Base-by-base conservation (phyloP, 805 yeast genomes). In the Metschnikowia reukaufii region DNA sequence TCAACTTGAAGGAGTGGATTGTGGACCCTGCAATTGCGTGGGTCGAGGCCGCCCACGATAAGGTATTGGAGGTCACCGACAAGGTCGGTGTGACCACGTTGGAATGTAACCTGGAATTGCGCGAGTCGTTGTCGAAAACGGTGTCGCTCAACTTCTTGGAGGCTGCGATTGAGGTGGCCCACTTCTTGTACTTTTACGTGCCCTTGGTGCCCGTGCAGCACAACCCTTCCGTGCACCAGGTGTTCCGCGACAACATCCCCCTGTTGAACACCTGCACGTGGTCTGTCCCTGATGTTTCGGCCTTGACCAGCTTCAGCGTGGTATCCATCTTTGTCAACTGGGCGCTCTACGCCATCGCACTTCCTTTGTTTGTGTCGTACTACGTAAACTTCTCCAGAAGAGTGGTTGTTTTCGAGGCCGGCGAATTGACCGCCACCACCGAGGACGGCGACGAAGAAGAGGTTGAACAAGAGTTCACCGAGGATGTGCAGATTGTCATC, bases 331-430 rank as follows among this genome's bases (percentile, higher is more conserved):
- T 73, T 7, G 42, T 15, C 43, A 50, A 54, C 50, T 79, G 83
- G 83, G 41, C 55, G n/a, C 31, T 70, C 4, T 57, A 65, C 39
- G 64, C 81, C 6, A 59, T 74, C 34, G 49, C 63, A 6, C 44
- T 72, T 25, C 84, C 84, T 33, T 60, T 66, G 48, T 27, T 68
- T 34, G 54, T 65, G 30, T 74, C 82, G 15, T 79, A 76, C 64
- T 79, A 76, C 64, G 56, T 79, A 56, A 79, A 79, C 64, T 77
- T 78, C 57, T 66, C 82, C 47, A 66, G 71, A 60, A 65, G 76
- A 59, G 62, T 66, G 32, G 61, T 67, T 40, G 63, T 60, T 20
- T 57, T 64, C 44, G 68, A 67, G 51, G 44, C 43, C 29, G 44
- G 31, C 13, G 48, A 45, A 19, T 41, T 36, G 15, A 39, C 39